Base-by-base conservation (phyloP, 2,329 filamentous ascomycete species). In the Cytospora mali region DNA sequence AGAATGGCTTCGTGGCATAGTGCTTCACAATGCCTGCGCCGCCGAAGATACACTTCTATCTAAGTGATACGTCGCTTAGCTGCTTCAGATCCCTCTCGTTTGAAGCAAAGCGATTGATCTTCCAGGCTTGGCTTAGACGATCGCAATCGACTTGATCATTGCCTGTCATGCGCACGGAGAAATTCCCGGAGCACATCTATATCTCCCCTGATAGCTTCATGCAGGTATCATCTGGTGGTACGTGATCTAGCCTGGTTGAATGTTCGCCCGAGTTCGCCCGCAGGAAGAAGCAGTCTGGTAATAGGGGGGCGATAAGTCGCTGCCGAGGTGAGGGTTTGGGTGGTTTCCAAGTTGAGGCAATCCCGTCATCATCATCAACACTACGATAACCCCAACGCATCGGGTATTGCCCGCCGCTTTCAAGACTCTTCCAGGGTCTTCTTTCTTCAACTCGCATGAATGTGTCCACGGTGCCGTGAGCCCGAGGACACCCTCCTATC, bases 401-500 rank as follows among this genome's bases (percentile, higher is more conserved):
- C 16, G 35, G n/a, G 35, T 39, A 18, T n/a, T 39, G 35, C 35
- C n/a, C 35, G 35, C 14, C 35, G n/a, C 35, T 6, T 18, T n/a
- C 35, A 39, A 39, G 35, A 39, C 35, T 39, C n/a, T 39, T 39
- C 16, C 16, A 18, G 10, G 31, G 35, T 18, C 4, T 11, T 4
- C 2, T 6, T 6, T 39, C 10, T 46, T 10, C 42, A n/a, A n/a
- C 4, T 13, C n/a, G 35, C 14, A 23, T 10, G 18, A 23, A 23
- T 10, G 1, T 42, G n/a, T 10, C 35, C n/a, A 18, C 35, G n/a
- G 4, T 23, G n/a, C 31, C 39, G 52, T 51, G 48, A 31, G 33
- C 52, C 23, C 53, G 48, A 62, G 42, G 53, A 62, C 48, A 61
- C 59, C 59, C 59, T 61, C 59, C 31, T 27, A 55, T 6, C 53